These are phyloP conservation scores for Prunella vulgaris DNA, from an alignment of 257 asterid genomes.

Conservation along the genomic window DNA sequence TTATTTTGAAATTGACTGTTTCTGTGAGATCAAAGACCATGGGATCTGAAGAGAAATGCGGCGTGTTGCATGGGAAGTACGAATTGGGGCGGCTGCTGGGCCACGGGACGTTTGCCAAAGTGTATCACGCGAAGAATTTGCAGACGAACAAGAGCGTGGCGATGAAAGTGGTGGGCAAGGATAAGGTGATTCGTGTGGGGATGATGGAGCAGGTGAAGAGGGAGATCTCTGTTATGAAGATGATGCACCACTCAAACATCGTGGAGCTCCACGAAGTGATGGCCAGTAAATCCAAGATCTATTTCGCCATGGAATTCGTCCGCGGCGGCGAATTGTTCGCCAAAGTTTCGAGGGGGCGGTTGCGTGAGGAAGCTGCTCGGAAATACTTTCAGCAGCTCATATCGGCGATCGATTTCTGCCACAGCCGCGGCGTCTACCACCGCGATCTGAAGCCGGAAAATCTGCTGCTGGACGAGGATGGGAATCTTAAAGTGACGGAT, in stretches of 20 bases:
- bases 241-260: slow-evolving; percentile 45
- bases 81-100: slow-evolving; percentile 44
- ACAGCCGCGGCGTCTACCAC: slow-evolving; percentile 37
- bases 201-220: slow-evolving; percentile 48
- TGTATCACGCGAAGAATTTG: slow-evolving; percentile 40
- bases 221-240: slow-evolving; percentile 42
- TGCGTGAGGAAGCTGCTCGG: slow-evolving; percentile 31
- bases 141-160: slow-evolving; percentile 43
- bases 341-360: slow-evolving; percentile 35
- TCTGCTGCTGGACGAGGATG: slow-evolving; percentile 33
- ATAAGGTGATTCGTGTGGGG: slow-evolving; percentile 38
- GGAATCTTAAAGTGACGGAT: slow-evolving; percentile 36
- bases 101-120: slow-evolving; percentile 59
- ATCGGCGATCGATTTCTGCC: slow-evolving; percentile 39
- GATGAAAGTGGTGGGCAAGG: slow-evolving; percentile 44
- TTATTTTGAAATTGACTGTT: neutral
- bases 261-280: slow-evolving; percentile 50
- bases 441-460: slow-evolving; percentile 39
- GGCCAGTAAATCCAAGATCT: slow-evolving; percentile 46
- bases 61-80: slow-evolving; percentile 35
- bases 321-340: slow-evolving; percentile 54
- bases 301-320: slow-evolving; percentile 44
- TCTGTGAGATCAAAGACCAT: neutral
- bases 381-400: slow-evolving; percentile 36
- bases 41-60: slow-evolving; percentile 34